Base-by-base conservation (phyloP, 768 basidiomycete genomes). In the Amyloporia xantha region DNA sequence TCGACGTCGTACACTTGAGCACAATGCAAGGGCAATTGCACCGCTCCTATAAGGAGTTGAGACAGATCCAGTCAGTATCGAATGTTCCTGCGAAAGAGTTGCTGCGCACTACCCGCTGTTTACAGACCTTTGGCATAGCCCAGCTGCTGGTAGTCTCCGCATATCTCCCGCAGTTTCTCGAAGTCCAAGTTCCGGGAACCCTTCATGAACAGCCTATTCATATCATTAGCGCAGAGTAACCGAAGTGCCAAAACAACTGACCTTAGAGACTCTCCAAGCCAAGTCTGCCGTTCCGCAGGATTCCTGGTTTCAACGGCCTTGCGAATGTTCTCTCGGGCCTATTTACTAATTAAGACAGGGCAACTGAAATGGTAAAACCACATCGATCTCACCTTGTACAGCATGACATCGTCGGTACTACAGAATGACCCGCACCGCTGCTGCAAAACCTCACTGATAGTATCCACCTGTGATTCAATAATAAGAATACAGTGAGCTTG, bases 371-470 rank as follows among this genome's bases (percentile, higher is more conserved):
- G 17, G 38, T 9, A 9, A 6, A 19, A 11, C 7, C 23, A 17
- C 19, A 5, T 42, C 21, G 13, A 53, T 41, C 53, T 68, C 57
- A 82, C 92, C 75, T 99, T 99, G 72, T 98, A 97, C 24, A 96
- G 67, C 77, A 96, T 89, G 38, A 99, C 96, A 68, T 99, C 96
- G 61, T 97, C 96, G 2, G 94, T 86, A 57, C 94, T 94, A 66
- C 93, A 97, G 77, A 98, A 98, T 12, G 93, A 91, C 2, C 95
- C 94, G 57, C 96, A 99, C 63, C 92, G 77, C 59, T 89, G 84
- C 62, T 98, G 95, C 33, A 99, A 69, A 37, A 93, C 82, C 59
- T 97, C 93, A 62, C 91, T 95, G 65, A 99, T 89, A 5, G 92
- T 89, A 66, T 99, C 96, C 54, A 99, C 90, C 93, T 95, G 46